Conservation (phyloP, 1,284 basidiomycete species). For the Trichosporon sp. region DNA sequence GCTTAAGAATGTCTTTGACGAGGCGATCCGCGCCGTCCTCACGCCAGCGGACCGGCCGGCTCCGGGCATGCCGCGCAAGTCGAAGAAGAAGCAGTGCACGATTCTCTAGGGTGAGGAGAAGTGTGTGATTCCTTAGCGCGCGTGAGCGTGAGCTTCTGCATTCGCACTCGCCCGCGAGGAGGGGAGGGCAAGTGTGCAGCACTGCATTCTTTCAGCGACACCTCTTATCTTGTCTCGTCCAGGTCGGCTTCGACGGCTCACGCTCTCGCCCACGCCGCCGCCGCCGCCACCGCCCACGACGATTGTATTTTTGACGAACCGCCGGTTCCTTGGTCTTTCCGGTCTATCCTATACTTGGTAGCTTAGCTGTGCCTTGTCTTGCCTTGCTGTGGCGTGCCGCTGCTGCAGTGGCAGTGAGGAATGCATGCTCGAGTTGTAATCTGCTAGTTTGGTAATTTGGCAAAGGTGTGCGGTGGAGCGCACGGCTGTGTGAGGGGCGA, state of each 20-base stretch:
- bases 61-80: constrained; percentile 17
- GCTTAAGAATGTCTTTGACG: constrained; percentile 78
- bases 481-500: too few species aligned
- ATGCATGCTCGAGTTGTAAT: constrained; percentile 17
- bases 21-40: constrained; percentile 71
- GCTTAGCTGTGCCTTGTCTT: background rate
- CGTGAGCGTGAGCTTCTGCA: background rate
- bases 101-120: constrained; percentile 30
- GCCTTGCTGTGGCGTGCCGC: background rate
- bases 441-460: background rate
- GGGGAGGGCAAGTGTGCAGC: too few species aligned
- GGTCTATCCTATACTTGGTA: background rate
- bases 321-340: background rate
- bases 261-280: too few species aligned
- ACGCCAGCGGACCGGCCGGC: constrained; percentile 40
- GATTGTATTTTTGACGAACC: background rate
- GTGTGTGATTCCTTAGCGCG: background rate
- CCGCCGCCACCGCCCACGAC: background rate
- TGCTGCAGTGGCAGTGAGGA: too few species aligned
- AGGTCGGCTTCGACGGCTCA: background rate
- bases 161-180: too few species aligned
- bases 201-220: too few species aligned
- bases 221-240: background rate
- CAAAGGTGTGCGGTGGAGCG: background rate
- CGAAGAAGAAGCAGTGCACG: constrained; percentile 47